Evolutionary conservation across 2,329 filamentous ascomycete genomes (phyloP), one percentile per base, ranked within the genome.

Genomic region (Neophaeococcomyces aloes): DNA sequence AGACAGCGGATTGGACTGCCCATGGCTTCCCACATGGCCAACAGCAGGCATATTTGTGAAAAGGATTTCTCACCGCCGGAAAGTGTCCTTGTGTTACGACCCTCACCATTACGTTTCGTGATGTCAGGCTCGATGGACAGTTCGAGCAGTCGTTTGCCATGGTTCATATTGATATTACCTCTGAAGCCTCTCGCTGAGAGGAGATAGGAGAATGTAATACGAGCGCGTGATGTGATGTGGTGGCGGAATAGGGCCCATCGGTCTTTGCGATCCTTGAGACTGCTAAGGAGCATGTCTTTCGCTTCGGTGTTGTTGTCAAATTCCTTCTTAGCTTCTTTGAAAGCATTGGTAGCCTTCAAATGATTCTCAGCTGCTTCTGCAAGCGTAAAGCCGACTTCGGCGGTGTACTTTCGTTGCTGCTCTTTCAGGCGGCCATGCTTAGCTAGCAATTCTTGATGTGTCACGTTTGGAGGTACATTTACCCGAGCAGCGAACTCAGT

Each of bases 31-130:
- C 91, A 98, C 14, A 98, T 81, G 2, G 87, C 79, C 25, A 98
- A 72, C 43, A 98, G 69, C 55, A 98, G 75, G 65, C 91, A 98
- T 47, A 96, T 93, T 3, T 89, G 94, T 3, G 88, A 93, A 62
- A 96, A 98, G 0, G 89, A 96, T 62, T 98, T 98, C 61, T 98
- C 91, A 23, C 91, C 91, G 42, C 91, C 91, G 7, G 88, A 95
- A 1, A 98, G 70, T 0, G 89, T 96, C 65, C 86, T 94, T 18
- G 91, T 89, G 57, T 84, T 83, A 38, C 89, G 78, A 2, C 86
- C 87, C 3, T 75, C 71, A 17, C 75, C 76, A 48, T 75, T 79
- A 53, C 74, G 77, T 53, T 75, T 80, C 17, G 83, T 91, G 37
- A 74, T 75, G 53, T 81, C 78, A 3, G 79, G 79, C 59, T 83